These are phyloP conservation scores for Candida krabiensis DNA, from an alignment of 805 yeast genomes.

Conservation along the genomic window DNA sequence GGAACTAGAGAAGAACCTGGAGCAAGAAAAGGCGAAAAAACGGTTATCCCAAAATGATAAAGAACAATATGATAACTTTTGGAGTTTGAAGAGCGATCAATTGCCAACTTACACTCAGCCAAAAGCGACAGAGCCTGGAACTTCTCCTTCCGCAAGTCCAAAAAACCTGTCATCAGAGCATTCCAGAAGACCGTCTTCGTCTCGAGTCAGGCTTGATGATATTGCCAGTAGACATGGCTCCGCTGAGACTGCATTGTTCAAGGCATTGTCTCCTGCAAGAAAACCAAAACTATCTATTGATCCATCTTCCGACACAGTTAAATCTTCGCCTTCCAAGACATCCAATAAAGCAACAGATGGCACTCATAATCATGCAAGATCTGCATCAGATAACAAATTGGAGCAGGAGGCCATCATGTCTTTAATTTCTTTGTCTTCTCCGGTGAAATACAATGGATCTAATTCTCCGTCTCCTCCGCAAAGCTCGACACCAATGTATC, in stretches of 20 bases:
- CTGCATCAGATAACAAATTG: conserved; percentile 28
- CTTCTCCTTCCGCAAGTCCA: conserved; percentile 8
- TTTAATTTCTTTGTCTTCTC: conserved; percentile 55
- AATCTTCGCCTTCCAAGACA: conserved; percentile 2
- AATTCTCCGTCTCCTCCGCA: conserved; percentile 22
- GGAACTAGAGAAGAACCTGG: conserved; percentile 30
- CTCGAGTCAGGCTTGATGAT: conserved; percentile 29
- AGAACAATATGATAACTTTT: conserved; percentile 26
- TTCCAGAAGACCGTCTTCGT: conserved; percentile 13
- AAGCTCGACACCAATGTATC: conserved; percentile 6
- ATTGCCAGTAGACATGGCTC: conserved; percentile 27
- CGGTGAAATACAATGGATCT: conserved; percentile 37
- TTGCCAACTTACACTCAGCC: conserved; percentile 19
- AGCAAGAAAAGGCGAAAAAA: conserved; percentile 19
- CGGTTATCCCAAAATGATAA: conserved; percentile 13
- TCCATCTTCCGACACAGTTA: conserved; percentile 9
- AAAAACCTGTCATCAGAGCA: conserved; percentile 5
- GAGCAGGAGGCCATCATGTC: conserved; percentile 60
- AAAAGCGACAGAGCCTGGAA: not conserved
- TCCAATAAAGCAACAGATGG: not conserved
- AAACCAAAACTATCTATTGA: conserved; percentile 17
- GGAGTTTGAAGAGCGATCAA: conserved; percentile 28
- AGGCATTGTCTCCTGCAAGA: conserved; percentile 24
- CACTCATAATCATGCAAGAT: conserved; percentile 9
- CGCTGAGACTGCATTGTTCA: conserved; percentile 25